Conservation (phyloP, 306 rosid species). For the Cucumis hystrix region DNA sequence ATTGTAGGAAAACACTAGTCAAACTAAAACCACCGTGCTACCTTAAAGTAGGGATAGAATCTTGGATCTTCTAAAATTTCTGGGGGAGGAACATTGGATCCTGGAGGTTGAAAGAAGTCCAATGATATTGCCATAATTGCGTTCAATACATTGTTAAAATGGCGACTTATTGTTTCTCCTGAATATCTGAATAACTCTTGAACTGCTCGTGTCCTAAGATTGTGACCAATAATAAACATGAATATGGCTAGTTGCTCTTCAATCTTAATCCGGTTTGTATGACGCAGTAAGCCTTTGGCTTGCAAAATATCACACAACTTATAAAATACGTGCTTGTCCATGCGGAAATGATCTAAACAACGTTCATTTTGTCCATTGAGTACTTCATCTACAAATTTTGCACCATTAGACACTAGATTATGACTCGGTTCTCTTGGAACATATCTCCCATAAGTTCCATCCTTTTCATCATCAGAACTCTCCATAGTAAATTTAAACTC, state of each 20-base stretch:
- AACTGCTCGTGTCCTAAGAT: conserved; percentile 73
- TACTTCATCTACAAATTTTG: conserved; percentile 77
- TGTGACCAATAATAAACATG: conserved; percentile 82
- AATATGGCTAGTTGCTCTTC: conserved; percentile 89
- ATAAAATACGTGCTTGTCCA: conserved; percentile 70
- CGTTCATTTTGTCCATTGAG: conserved; percentile 55
- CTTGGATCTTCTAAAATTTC: conserved; percentile 53
- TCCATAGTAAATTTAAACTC: conserved; percentile 35
- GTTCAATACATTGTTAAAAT: conserved; percentile 77
- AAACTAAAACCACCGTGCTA: conserved; percentile 13
- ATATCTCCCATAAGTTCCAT: conserved; percentile 26
- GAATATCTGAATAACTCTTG: conserved; percentile 83
- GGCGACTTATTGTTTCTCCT: conserved; percentile 88
- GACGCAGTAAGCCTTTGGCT: conserved; percentile 69
- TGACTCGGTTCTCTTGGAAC: conserved; percentile 37
- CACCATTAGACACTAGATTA: conserved; percentile 36
- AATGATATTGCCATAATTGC: conserved; percentile 66
- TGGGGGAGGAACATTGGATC: conserved; percentile 40
- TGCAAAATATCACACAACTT: conserved; percentile 79
- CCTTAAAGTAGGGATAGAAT: conserved; percentile 84
- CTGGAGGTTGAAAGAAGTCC: conserved; percentile 65
- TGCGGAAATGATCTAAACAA: conserved; percentile 67
- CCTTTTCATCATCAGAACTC: conserved; percentile 70
- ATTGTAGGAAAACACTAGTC: conserved; percentile 1
- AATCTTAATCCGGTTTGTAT: conserved; percentile 80